phyloP scores from a whole-genome alignment of 306 rosid genomes.

The Styphnolobium japonicum region DNA sequence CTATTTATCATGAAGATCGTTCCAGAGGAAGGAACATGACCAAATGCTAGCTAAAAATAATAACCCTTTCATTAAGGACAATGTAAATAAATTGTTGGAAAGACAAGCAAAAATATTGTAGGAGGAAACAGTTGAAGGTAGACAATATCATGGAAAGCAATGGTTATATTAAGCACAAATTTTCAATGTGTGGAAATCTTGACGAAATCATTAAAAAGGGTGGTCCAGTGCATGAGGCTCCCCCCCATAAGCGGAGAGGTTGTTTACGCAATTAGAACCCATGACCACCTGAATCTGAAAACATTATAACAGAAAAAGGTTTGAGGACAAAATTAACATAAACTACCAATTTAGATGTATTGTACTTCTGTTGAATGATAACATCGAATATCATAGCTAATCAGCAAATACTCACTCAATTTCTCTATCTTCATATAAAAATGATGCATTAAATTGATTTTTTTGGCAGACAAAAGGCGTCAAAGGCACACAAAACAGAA shows the following conservation, averaged over 20 bases:
- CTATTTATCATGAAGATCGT: neutral
- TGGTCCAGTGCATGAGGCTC: neutral
- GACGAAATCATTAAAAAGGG: neutral
- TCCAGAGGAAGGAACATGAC: slow-evolving; percentile 1
- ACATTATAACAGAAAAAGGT: neutral
- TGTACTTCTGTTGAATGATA: neutral
- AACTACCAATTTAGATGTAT: neutral
- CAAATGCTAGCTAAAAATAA: neutral
- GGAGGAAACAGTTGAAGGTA: neutral
- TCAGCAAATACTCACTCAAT: neutral
- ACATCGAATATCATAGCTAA: neutral
- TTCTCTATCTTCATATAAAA: neutral
- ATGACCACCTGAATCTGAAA: neutral
- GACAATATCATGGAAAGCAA: no score
- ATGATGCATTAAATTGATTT: neutral
- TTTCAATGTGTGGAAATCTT: neutral
- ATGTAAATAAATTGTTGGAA: no score
- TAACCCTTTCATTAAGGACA: no score
- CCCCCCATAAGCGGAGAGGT: neutral
- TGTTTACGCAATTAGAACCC: neutral
- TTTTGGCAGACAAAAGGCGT: neutral
- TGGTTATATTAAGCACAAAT: no score
- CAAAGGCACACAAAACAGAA: neutral
- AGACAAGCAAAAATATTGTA: neutral
- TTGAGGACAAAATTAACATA: neutral